Conservation (phyloP, 208 protist genomes). For the Leishmania gerbilli region DNA sequence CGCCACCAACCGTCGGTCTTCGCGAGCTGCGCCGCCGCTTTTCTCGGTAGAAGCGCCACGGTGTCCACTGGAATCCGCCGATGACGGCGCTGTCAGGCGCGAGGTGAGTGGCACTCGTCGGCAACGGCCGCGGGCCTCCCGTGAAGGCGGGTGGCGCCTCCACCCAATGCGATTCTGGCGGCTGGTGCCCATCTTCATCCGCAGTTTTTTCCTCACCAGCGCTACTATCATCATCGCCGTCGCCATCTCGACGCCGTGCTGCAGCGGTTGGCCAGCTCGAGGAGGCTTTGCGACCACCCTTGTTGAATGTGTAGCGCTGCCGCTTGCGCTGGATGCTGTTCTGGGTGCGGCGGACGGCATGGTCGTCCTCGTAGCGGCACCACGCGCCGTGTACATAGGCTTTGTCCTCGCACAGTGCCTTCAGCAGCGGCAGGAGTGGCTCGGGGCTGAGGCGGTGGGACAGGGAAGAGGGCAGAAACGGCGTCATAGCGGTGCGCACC, state of each 20-base stretch:
- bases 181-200: slow-evolving; percentile 16
- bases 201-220: neutral
- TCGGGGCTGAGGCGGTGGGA: slow-evolving; percentile 13
- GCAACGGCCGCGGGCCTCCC: neutral
- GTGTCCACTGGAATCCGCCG: slow-evolving; percentile 30
- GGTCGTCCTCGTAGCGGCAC: slow-evolving; percentile 48
- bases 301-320: slow-evolving; percentile 27
- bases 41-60: slow-evolving; percentile 30
- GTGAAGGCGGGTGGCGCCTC: slow-evolving; percentile 24
- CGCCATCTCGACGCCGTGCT: neutral
- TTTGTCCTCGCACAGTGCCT: slow-evolving; percentile 51
- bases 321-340: slow-evolving; percentile 32
- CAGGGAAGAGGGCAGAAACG: neutral
- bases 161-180: slow-evolving; percentile 28
- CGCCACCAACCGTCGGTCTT: neutral
- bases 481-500: neutral
- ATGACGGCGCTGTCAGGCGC: neutral
- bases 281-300: neutral
- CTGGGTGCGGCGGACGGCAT: slow-evolving; percentile 31
- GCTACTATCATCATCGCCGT: neutral
- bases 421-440: slow-evolving; percentile 32
- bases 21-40: slow-evolving; percentile 15
- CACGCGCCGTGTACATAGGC: slow-evolving; percentile 47
- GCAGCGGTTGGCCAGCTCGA: neutral
- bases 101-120: neutral